phyloP scores from a whole-genome alignment of 352 stramenopile genomes.

The Globisporangium cederbergense region DNA sequence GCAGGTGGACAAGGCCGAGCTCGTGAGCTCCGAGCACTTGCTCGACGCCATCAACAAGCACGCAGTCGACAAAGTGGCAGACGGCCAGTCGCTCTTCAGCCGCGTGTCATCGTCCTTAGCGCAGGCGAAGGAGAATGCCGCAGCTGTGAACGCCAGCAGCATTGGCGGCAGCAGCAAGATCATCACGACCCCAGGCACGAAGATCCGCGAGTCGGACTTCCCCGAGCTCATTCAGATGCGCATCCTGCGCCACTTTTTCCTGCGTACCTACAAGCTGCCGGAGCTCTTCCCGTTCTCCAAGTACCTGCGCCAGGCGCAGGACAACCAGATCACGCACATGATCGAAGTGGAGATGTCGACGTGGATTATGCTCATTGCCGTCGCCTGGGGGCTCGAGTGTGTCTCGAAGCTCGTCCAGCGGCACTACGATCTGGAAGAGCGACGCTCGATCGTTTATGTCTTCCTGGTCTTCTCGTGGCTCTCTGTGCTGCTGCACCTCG shows the following conservation, averaged over 20 bases:
- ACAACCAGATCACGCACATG: conserved; percentile 78
- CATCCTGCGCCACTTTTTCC: conserved; percentile 44
- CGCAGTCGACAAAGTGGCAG: background rate
- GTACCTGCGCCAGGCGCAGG: conserved; percentile 67
- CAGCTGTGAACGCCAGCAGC: too few species aligned
- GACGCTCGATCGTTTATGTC: conserved; percentile 29
- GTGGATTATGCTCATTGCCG: conserved; percentile 49
- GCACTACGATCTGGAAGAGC: conserved; percentile 19
- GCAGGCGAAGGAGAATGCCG: background rate
- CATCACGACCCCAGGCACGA: too few species aligned
- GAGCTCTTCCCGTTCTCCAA: conserved; percentile 71
- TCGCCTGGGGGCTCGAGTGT: conserved; percentile 40
- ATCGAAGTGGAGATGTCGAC: conserved; percentile 72
- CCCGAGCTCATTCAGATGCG: conserved; percentile 28
- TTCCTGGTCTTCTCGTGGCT: conserved; percentile 40
- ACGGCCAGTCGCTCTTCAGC: background rate
- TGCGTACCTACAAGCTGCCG: conserved; percentile 37
- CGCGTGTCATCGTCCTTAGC: conserved; percentile 3
- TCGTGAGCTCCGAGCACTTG: conserved; percentile 44
- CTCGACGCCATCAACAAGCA: conserved; percentile 19
- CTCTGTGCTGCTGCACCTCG: conserved; percentile 32
- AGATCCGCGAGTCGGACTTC: conserved; percentile 11
- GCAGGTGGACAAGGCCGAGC: conserved; percentile 32
- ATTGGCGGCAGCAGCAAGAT: background rate
- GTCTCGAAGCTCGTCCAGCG: conserved; percentile 15